phyloP scores from a whole-genome alignment of 306 rosid species.

The Abrus pulchellus region DNA sequence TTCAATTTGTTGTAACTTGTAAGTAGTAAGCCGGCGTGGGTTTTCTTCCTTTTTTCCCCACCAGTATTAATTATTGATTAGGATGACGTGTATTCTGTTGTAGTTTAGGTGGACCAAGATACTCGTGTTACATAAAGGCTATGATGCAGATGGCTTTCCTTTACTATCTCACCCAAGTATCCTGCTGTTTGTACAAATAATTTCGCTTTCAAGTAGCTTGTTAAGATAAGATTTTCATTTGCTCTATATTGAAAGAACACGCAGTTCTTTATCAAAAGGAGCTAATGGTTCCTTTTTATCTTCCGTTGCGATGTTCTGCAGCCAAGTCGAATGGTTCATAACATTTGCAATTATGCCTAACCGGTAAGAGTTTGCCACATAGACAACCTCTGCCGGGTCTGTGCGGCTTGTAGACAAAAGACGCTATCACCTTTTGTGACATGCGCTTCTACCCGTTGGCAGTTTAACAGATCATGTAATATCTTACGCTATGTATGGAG shows the following conservation, averaged over 20 bases:
- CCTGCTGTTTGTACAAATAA: not conserved
- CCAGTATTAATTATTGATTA: conserved; percentile 26
- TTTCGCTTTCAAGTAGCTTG: not conserved
- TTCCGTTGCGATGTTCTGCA: not conserved
- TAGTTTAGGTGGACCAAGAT: conserved; percentile 31
- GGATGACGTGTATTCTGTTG: conserved; percentile 32
- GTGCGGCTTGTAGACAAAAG: too few species aligned
- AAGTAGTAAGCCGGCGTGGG: conserved; percentile 27
- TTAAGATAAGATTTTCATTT: not conserved
- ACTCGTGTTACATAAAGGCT: conserved; percentile 26
- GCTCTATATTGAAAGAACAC: not conserved
- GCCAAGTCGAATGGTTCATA: too few species aligned
- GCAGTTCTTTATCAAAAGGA: not conserved
- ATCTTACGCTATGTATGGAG: too few species aligned
- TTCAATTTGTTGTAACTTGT: conserved; percentile 21
- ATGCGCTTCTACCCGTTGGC: too few species aligned
- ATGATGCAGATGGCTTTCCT: conserved; percentile 15
- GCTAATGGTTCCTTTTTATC: not conserved
- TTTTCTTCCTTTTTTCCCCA: not conserved
- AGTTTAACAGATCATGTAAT: too few species aligned
- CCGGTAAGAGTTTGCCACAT: too few species aligned
- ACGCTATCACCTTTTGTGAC: too few species aligned
- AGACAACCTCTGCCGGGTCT: too few species aligned
- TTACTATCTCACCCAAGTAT: not conserved
- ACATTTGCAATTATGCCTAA: too few species aligned